Conservation (phyloP, 805 yeast species). For the Cyberlindnera xylosilytica region DNA sequence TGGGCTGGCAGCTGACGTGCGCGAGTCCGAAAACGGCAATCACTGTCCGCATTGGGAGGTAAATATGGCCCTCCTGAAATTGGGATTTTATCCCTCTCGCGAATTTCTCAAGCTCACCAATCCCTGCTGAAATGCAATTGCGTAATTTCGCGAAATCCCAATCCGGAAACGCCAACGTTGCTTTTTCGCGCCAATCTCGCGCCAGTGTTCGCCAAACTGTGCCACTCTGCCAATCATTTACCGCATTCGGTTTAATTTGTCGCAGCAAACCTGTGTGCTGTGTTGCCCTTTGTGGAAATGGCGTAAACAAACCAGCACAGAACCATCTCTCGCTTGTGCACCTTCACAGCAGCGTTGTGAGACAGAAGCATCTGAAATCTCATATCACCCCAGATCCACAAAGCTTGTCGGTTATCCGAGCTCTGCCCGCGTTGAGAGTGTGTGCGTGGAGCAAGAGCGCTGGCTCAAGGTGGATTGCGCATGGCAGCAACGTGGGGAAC, state of each 20-base stretch:
- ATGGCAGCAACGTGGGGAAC: no score
- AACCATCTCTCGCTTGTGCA: no score
- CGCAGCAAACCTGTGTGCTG: slow-evolving; percentile 6
- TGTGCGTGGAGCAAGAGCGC: no score
- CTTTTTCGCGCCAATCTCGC: neutral
- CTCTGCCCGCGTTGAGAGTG: no score
- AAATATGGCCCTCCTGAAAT: slow-evolving; percentile 6
- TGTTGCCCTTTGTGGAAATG: slow-evolving; percentile 3
- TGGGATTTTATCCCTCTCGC: no score
- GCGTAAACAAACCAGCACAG: slow-evolving; percentile 4
- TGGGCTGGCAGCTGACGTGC: neutral
- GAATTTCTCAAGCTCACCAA: no score
- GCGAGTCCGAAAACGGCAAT: slow-evolving; percentile 6
- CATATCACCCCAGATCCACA: no score
- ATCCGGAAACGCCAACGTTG: neutral
- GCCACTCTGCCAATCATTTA: neutral
- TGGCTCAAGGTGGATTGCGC: no score
- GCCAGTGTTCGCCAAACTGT: neutral
- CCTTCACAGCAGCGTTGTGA: no score
- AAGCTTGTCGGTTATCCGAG: no score
- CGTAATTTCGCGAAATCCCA: no score
- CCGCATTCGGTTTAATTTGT: slow-evolving; percentile 3
- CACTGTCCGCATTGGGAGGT: slow-evolving; percentile 2
- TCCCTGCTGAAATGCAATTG: neutral
- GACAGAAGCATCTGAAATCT: no score